Conservation (phyloP, 768 basidiomycete species). For the Lentinula sp. region DNA sequence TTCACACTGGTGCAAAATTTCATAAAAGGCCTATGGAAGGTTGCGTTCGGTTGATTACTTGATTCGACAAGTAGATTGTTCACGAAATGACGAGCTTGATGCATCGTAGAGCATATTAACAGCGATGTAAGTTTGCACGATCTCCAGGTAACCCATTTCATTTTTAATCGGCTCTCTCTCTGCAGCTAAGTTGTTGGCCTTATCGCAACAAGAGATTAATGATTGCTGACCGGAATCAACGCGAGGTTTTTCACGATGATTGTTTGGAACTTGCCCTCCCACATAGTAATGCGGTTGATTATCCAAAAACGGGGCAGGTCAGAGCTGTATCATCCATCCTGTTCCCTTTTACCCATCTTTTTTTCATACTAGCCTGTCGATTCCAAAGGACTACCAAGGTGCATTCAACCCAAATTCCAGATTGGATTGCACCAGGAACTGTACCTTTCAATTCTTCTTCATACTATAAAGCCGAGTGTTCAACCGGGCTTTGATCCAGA, state of each 20-base stretch:
- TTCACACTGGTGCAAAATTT: conserved; percentile 25
- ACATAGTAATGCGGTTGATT: conserved; percentile 64
- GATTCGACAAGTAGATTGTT: conserved; percentile 25
- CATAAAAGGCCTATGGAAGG: conserved; percentile 34
- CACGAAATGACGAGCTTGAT: conserved; percentile 35
- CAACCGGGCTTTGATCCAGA: conserved; percentile 60
- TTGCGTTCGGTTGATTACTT: conserved; percentile 53
- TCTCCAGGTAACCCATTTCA: neutral
- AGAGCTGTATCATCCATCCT: conserved; percentile 26
- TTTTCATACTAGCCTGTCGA: neutral
- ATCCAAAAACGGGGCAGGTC: conserved; percentile 46
- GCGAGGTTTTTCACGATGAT: conserved; percentile 41
- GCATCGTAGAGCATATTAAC: conserved; percentile 61
- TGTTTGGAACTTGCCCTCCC: conserved; percentile 50
- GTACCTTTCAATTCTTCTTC: conserved; percentile 22
- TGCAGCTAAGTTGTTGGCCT: conserved; percentile 46
- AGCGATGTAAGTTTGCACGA: conserved; percentile 37
- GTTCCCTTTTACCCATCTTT: neutral
- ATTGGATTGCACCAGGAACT: conserved; percentile 66
- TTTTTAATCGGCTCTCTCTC: neutral
- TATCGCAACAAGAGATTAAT: conserved; percentile 55
- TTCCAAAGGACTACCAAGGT: conserved; percentile 35
- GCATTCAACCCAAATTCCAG: conserved; percentile 35
- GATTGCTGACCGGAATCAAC: conserved; percentile 49
- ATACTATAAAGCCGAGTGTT: conserved; percentile 47